These are phyloP conservation scores for Schoenoplectus triqueter DNA, from an alignment of 202 grass and related monocot genomes.

Conservation along the genomic window DNA sequence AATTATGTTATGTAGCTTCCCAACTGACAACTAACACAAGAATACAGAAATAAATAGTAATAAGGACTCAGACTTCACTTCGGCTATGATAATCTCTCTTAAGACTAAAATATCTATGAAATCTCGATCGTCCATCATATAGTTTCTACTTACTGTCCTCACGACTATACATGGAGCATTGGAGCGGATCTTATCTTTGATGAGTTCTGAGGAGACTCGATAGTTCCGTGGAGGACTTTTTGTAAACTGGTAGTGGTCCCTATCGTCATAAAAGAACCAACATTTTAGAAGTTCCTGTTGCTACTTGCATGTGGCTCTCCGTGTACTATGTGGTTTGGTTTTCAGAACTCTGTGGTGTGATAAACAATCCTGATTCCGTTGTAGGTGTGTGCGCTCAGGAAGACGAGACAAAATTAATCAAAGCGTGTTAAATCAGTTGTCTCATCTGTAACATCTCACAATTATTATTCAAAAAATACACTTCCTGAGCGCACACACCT, in stretches of 20 bases:
- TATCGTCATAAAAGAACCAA: neutral
- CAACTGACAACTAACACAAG: no score
- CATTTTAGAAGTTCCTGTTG: neutral
- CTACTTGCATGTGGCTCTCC: neutral
- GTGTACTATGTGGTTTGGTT: neutral
- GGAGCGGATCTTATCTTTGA: no score
- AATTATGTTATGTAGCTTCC: no score
- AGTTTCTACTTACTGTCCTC: no score
- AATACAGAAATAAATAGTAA: no score
- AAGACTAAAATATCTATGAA: no score
- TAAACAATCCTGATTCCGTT: slow-evolving; percentile 10
- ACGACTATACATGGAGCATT: no score
- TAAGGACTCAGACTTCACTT: no score
- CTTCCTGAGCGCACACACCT: no score
- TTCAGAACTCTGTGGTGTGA: neutral
- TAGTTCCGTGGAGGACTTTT: neutral
- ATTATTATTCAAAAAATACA: neutral
- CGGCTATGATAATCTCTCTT: no score
- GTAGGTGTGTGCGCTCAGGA: neutral
- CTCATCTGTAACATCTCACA: neutral
- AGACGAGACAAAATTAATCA: slow-evolving; percentile 23
- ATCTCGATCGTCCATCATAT: no score
- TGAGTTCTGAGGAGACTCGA: neutral
- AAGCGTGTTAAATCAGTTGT: slow-evolving; percentile 8
- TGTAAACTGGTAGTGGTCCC: neutral